These are phyloP conservation scores for Phytophthora quininea DNA, from an alignment of 352 stramenopile genomes.

Conservation along the genomic window DNA sequence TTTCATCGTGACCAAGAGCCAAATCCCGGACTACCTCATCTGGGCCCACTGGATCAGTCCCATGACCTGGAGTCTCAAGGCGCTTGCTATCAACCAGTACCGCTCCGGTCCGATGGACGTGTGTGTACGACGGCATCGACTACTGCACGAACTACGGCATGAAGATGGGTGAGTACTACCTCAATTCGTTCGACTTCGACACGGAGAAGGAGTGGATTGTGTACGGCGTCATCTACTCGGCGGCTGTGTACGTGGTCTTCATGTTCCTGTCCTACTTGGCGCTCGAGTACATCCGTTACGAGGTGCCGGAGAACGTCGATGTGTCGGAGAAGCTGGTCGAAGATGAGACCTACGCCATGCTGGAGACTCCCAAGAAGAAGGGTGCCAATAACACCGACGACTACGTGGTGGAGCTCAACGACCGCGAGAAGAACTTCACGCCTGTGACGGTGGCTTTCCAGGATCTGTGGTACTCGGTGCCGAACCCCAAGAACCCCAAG, in stretches of 20 bases:
- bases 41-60: slow-evolving; percentile 75
- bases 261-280: slow-evolving; percentile 35
- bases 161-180: slow-evolving; percentile 46
- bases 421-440: slow-evolving; percentile 31
- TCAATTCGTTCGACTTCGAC: slow-evolving; percentile 46
- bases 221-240: slow-evolving; percentile 44
- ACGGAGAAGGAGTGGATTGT: slow-evolving; percentile 51
- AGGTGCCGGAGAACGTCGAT: slow-evolving; percentile 33
- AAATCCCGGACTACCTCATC: slow-evolving; percentile 55
- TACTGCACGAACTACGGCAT: slow-evolving; percentile 35
- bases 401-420: slow-evolving; percentile 11
- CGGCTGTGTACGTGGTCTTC: slow-evolving; percentile 42
- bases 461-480: slow-evolving; percentile 33
- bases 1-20: slow-evolving; percentile 30
- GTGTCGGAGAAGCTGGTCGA: slow-evolving; percentile 25
- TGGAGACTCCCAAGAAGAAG: slow-evolving; percentile 24
- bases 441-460: slow-evolving; percentile 44
- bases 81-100: slow-evolving; percentile 56
- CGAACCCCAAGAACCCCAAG: slow-evolving; percentile 28
- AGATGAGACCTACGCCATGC: slow-evolving; percentile 20
- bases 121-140: slow-evolving; percentile 22
- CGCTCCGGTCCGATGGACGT: slow-evolving; percentile 32
- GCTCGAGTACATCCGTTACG: slow-evolving; percentile 37
- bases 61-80: slow-evolving; percentile 51
- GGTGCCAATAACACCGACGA: slow-evolving; percentile 2